Base-by-base conservation (phyloP, 2,329 filamentous ascomycete species). In the Apiospora marii region DNA sequence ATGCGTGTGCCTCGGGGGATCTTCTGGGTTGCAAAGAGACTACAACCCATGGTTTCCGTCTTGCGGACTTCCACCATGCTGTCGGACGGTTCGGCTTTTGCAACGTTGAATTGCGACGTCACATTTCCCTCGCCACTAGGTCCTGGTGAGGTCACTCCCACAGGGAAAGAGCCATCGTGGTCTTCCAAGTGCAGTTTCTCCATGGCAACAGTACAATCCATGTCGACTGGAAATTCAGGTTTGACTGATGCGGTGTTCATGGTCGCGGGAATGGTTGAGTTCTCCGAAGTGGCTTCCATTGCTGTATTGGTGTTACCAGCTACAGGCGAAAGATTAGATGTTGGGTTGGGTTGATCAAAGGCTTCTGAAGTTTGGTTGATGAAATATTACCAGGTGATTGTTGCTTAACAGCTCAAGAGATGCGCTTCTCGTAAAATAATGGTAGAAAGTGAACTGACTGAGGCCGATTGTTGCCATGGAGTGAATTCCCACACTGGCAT, bases 11-110 rank as follows among this genome's bases (percentile, higher is more conserved):
- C 67, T 34, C 13, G 67, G 13, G 67, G 41, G 14, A 68, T 48
- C 3, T 44, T 30, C n/a, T n/a, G 24, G n/a, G 41, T 68, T 68
- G 67, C 67, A 27, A 68, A 68, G 1, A 68, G 67, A 34, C 67
- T 41, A 10, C 10, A n/a, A 5, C 67, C 67, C 67, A 68, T 68
- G 1, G 16, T 12, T 4, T 1, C n/a, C 4, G 67, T 48, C 5
- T 5, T 4, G 27, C 43, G 67, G 43, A 46, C 67, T 34, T 68
- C 44, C n/a, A 68, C 67, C 67, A 68, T 68, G 24, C 6, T 13
- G 24, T 30, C 16, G 41, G 41, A 13, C 43, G 13, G 22, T 34
- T 41, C 12, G 34, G 5, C 8, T 2, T 10, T 22, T 7, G 19
- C 16, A 6, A 16, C 2, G 5, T 12, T 22, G 53, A 30, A 16